Percentiles rank a stretch among this genome's conserved stretches.
These are phyloP conservation scores for Pisolithus thermaeus DNA, from an alignment of 1,284 basidiomycete genomes.

Conservation along the genomic window DNA sequence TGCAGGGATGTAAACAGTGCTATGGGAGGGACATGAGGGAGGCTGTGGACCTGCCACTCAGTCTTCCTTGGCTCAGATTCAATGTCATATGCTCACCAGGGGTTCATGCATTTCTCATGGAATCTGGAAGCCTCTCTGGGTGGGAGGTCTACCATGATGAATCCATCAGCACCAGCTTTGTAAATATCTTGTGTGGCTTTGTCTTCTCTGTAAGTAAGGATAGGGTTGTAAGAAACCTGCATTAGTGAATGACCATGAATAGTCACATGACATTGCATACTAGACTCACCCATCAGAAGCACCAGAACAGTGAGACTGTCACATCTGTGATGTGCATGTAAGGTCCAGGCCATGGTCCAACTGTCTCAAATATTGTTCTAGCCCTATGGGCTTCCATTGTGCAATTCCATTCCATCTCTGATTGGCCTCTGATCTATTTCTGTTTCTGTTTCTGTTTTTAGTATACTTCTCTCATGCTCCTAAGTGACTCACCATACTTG, in stretches of 20 bases:
- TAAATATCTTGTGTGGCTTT: conserved; percentile 86
- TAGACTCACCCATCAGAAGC: conserved; percentile 78
- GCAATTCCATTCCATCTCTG: no score
- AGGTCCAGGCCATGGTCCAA: no score
- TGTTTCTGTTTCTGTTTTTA: no score
- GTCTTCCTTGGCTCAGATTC: conserved; percentile 3
- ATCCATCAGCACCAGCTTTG: conserved; percentile 92
- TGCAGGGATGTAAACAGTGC: conserved; percentile 88
- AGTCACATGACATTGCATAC: neutral
- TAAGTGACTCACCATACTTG: no score
- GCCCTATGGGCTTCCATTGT: no score
- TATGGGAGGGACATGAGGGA: conserved; percentile 95
- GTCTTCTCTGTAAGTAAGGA: conserved; percentile 93
- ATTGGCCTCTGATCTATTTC: no score
- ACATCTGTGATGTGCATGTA: no score
- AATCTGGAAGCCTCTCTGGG: conserved; percentile 94
- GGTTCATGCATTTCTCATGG: conserved; percentile 78
- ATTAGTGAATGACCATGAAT: neutral
- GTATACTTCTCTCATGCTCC: no score
- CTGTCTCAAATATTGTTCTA: no score
- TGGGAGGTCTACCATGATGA: conserved; percentile 96
- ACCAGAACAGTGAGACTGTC: conserved; percentile 84
- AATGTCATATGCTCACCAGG: conserved; percentile 51
- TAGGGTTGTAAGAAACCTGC: conserved; percentile 94
- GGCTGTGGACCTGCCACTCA: conserved; percentile 37